Evolutionary conservation across 73 alveolate genomes (phyloP).

Genomic region (Tetrahymena elliotti): DNA sequence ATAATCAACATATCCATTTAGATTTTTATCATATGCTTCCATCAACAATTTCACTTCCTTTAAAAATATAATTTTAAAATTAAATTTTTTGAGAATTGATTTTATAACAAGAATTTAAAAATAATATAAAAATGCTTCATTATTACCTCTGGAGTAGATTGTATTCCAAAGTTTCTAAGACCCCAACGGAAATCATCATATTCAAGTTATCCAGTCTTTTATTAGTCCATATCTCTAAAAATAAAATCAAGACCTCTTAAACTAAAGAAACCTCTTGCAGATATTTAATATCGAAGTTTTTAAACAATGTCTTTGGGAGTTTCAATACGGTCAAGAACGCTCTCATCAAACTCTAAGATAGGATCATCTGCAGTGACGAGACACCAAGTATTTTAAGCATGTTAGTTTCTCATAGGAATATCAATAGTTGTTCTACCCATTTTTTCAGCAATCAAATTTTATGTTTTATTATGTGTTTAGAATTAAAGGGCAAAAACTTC

Average conservation of each 20-base stretch:
- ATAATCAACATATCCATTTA: slow-evolving; percentile 18
- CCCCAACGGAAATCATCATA: slow-evolving; percentile 44
- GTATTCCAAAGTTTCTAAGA: slow-evolving; percentile 34
- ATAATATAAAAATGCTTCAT: too few relatives aligned
- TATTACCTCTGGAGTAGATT: slow-evolving; percentile 5
- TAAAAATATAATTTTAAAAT: too few relatives aligned
- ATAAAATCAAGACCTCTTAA: neutral
- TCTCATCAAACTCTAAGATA: neutral
- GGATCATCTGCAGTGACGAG: slow-evolving; percentile 11
- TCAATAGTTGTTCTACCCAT: slow-evolving; percentile 41
- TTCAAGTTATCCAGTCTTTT: slow-evolving; percentile 16
- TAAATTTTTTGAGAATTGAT: too few relatives aligned
- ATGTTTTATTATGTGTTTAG: slow-evolving; percentile 28
- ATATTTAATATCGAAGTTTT: neutral
- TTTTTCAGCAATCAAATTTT: slow-evolving; percentile 37
- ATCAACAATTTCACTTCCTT: slow-evolving; percentile 13
- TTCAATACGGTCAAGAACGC: slow-evolving; percentile 14
- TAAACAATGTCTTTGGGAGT: slow-evolving; percentile 23
- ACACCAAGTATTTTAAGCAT: slow-evolving; percentile 29
- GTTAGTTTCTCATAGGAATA: slow-evolving; percentile 38
- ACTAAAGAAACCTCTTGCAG: slow-evolving; percentile 16
- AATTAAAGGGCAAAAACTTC: slow-evolving; percentile 37
- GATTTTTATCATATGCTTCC: slow-evolving; percentile 26
- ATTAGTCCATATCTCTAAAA: neutral
- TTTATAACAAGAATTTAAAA: too few relatives aligned